Conservation (phyloP, 2,329 filamentous ascomycete species). For the Stachybotrys elegans region DNA sequence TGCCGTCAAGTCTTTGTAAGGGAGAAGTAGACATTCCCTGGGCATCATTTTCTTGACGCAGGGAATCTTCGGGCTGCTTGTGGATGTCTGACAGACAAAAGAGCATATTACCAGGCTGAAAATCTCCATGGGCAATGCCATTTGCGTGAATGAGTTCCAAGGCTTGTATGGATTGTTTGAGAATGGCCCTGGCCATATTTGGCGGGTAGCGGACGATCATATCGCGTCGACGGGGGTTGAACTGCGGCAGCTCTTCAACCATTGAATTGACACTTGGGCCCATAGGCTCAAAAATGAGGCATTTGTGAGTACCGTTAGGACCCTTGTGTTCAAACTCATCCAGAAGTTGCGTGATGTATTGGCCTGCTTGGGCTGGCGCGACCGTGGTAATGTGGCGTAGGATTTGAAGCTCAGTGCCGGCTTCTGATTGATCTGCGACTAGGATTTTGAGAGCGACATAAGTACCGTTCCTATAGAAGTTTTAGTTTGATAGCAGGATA, state of each 20-base stretch:
- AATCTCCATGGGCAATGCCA: slow-evolving; percentile 33
- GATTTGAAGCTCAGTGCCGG: slow-evolving; percentile 13
- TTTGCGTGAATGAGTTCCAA: slow-evolving; percentile 32
- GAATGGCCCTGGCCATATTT: slow-evolving; percentile 33
- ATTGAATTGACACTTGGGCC: slow-evolving; percentile 30
- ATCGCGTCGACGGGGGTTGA: slow-evolving; percentile 17
- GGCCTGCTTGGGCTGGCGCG: slow-evolving; percentile 12
- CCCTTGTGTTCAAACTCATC: slow-evolving; percentile 23
- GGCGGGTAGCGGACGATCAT: slow-evolving; percentile 30
- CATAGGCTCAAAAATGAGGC: slow-evolving; percentile 25
- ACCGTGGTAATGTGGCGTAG: slow-evolving; percentile 12
- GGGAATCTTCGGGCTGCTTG: slow-evolving; percentile 13
- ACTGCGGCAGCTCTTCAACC: slow-evolving; percentile 26
- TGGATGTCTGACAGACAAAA: slow-evolving; percentile 24
- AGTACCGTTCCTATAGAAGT: slow-evolving; percentile 12
- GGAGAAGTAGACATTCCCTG: slow-evolving; percentile 16
- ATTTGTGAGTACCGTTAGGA: slow-evolving; percentile 25
- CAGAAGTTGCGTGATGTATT: slow-evolving; percentile 24
- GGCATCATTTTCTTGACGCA: slow-evolving; percentile 19
- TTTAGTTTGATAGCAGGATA: background rate
- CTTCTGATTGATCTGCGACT: slow-evolving; percentile 10
- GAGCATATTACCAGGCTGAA: slow-evolving; percentile 32
- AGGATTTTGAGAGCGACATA: slow-evolving; percentile 22
- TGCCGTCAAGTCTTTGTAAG: slow-evolving; percentile 22
- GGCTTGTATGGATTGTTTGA: slow-evolving; percentile 31